phyloP scores from a whole-genome alignment of 176 grass and related monocot genomes.

The Microstegium vimineum region DNA sequence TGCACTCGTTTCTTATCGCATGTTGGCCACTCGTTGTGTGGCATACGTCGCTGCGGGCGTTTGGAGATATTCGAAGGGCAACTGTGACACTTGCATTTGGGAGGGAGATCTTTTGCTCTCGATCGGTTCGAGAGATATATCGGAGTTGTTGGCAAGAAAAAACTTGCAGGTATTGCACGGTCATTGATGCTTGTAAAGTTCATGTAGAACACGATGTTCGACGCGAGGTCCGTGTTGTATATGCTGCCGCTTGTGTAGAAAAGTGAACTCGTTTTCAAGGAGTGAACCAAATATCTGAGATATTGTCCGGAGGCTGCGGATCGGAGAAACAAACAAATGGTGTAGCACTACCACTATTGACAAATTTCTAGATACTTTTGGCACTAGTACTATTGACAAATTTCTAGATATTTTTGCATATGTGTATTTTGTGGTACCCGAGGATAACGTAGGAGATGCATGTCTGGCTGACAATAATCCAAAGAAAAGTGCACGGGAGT shows the following conservation, averaged over 20 bases:
- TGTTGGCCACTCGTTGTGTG: slow-evolving; percentile 1
- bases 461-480: too few relatives aligned
- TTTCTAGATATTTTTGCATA: not conserved
- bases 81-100: not conserved
- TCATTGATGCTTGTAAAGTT: slow-evolving; percentile 4
- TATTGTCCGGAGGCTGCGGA: not conserved
- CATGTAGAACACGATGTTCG: not conserved
- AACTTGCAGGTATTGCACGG: not conserved
- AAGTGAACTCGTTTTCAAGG: not conserved
- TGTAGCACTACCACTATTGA: not conserved
- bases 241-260: not conserved
- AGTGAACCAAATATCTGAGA: not conserved
- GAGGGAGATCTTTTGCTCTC: slow-evolving; percentile 21
- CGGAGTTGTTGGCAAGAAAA: slow-evolving; percentile 3
- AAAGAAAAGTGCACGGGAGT: too few relatives aligned
- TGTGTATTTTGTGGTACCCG: not conserved
- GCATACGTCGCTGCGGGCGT: not conserved
- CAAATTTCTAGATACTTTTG: not conserved
- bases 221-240: not conserved
- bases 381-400: too few relatives aligned
- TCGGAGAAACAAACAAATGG: not conserved
- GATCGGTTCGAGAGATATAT: not conserved
- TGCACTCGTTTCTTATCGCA: slow-evolving; percentile 52
- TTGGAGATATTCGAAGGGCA: slow-evolving; percentile 27
- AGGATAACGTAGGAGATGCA: too few relatives aligned